phyloP scores from a whole-genome alignment of 2,329 filamentous ascomycete species.

The Talaromyces sp. region DNA sequence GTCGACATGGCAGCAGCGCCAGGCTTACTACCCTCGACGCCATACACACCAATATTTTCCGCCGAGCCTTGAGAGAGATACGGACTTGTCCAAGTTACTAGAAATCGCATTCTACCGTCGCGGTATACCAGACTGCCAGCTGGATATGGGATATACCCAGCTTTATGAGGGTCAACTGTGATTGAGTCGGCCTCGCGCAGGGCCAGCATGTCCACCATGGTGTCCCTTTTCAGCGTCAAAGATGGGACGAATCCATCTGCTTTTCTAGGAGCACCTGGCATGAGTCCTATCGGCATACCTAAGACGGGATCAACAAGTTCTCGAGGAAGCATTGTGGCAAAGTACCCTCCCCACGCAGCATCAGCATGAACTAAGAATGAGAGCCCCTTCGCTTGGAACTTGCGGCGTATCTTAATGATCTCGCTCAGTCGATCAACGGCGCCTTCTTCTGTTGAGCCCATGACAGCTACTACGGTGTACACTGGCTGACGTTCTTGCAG shows the following conservation, averaged over 20 bases:
- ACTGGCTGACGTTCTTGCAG: slow-evolving; percentile 27
- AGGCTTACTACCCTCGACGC: slow-evolving; percentile 47
- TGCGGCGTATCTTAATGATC: slow-evolving; percentile 37
- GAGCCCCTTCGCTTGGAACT: slow-evolving; percentile 39
- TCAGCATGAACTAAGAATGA: slow-evolving; percentile 47
- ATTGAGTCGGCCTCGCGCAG: slow-evolving; percentile 41
- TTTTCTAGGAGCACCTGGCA: neutral
- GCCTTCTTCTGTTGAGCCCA: slow-evolving; percentile 48
- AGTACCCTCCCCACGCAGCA: slow-evolving; percentile 51
- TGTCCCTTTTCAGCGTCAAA: neutral
- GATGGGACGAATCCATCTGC: neutral
- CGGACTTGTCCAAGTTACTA: slow-evolving; percentile 44
- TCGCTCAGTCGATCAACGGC: slow-evolving; percentile 39
- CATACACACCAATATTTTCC: slow-evolving; percentile 40
- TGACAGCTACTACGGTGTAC: slow-evolving; percentile 43
- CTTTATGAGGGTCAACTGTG: slow-evolving; percentile 48
- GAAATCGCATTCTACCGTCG: slow-evolving; percentile 40
- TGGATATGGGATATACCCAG: slow-evolving; percentile 46
- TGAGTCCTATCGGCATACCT: neutral
- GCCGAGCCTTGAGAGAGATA: slow-evolving; percentile 37
- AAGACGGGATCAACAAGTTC: slow-evolving; percentile 24
- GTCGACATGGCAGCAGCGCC: slow-evolving; percentile 44
- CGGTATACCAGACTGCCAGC: slow-evolving; percentile 43
- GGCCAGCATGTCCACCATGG: slow-evolving; percentile 35
- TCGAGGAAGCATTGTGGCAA: slow-evolving; percentile 40